phyloP scores from a whole-genome alignment of 352 stramenopile species.

The Phytophthora pseudosyringae region DNA sequence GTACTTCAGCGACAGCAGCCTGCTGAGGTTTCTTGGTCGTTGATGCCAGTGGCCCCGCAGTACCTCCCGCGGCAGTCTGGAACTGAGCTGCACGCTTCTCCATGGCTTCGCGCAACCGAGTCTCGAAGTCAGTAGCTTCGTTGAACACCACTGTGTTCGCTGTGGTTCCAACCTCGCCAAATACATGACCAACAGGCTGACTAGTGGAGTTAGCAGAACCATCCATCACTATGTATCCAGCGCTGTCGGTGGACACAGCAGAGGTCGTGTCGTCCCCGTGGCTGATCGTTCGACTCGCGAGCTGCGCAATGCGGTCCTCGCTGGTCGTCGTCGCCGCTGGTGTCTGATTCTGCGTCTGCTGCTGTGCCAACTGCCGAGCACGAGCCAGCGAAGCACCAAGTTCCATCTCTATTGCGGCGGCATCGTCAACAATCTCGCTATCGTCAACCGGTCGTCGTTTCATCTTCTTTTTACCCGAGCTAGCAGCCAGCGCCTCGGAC shows the following conservation, averaged over 20 bases:
- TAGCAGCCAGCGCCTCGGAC: conserved; percentile 47
- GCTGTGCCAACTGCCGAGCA: conserved; percentile 61
- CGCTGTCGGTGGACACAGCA: conserved; percentile 21
- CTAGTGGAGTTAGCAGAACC: background rate
- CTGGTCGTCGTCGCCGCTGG: conserved; percentile 29
- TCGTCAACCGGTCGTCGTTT: conserved; percentile 52
- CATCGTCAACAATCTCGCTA: conserved; percentile 54
- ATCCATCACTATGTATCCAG: conserved; percentile 16
- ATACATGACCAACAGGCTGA: conserved; percentile 62
- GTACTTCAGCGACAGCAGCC: conserved; percentile 39
- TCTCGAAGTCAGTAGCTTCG: conserved; percentile 87
- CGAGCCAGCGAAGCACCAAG: conserved; percentile 77
- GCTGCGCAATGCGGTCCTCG: conserved; percentile 67
- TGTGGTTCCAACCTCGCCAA: conserved; percentile 29
- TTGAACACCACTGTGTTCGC: conserved; percentile 80
- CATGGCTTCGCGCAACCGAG: conserved; percentile 75
- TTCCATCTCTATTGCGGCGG: conserved; percentile 68
- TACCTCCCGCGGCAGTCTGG: conserved; percentile 31
- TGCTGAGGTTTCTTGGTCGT: conserved; percentile 8
- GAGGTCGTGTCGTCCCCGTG: conserved; percentile 25
- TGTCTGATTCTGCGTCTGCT: conserved; percentile 32
- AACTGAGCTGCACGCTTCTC: conserved; percentile 70
- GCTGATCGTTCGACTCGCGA: conserved; percentile 58
- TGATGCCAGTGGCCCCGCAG: background rate
- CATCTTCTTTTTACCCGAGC: conserved; percentile 36